Evolutionary conservation across 306 rosid genomes (phyloP), one percentile per base, ranked within the genome.

Genomic region (Prunus kanzakura): DNA sequence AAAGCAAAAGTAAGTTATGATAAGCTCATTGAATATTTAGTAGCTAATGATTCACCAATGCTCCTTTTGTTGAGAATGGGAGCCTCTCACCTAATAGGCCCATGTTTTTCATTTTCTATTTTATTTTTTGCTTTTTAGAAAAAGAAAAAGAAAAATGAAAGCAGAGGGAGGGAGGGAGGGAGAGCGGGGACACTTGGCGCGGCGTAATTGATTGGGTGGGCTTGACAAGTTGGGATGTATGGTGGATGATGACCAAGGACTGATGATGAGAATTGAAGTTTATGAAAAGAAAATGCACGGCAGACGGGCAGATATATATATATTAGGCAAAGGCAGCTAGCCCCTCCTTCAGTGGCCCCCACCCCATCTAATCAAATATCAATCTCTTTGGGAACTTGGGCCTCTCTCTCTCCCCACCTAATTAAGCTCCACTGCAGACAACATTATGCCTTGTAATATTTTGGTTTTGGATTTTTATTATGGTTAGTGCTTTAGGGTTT

Each of bases 381-480:
- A 79, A 94, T 94, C 96, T 88, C 98, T 90, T 91, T 94, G 77
- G 98, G 98, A 89, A 94, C 93, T 94, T 91, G 98, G 96, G 96
- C 90, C 91, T 90, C 93, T 80, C 86, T 82, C 47, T 27, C 41
- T 20, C 65, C 79, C 79, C 10, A 73, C 77, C 57, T 16, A 73
- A 25, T 50, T 56, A 71, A 69, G n/a, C 81, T 80, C 82, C 82
- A 81, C 66, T 50, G 71, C 70, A 67, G 54, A 43, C 69, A 64
- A 20, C 72, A 81, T 71, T 60, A 76, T 55, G 11, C 32, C 67
- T 72, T 57, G 35, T 69, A 46, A 43, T 43, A 67, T 73, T 25
- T 19, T 43, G 15, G 66, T 7, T 78, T 60, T 61, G 65, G 55
- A 62, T 69, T 71, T 60, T 60, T 30, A 10, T 47, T 18, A 8